phyloP scores from a whole-genome alignment of 192 early-diverging fungal species.

The Coemansia sp. region DNA sequence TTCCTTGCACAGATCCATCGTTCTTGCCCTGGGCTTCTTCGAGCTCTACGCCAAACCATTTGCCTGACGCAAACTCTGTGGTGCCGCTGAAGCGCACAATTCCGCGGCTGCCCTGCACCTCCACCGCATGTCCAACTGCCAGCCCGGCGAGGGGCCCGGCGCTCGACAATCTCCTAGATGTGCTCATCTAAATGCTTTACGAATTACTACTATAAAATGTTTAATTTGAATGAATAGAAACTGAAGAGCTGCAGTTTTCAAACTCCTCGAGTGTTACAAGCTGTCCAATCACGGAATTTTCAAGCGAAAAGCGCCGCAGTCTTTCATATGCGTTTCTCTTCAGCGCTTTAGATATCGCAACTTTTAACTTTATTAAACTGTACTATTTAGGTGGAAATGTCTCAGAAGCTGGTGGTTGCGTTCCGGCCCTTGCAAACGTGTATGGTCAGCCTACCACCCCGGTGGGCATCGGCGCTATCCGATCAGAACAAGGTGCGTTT shows the following conservation, averaged over 20 bases:
- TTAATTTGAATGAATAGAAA: no score
- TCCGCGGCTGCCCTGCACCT: slow-evolving; percentile 59
- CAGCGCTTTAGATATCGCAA: no score
- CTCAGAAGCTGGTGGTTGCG: slow-evolving; percentile 62
- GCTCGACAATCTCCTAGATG: slow-evolving; percentile 24
- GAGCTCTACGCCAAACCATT: slow-evolving; percentile 91
- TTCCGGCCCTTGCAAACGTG: slow-evolving; percentile 66
- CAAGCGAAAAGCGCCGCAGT: neutral
- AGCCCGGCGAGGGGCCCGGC: slow-evolving; percentile 18
- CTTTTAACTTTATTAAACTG: slow-evolving; percentile 1
- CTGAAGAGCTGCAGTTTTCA: neutral
- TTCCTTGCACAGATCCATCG: slow-evolving; percentile 72
- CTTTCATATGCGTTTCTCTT: neutral
- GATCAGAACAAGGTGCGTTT: slow-evolving; percentile 66
- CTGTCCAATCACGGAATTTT: neutral
- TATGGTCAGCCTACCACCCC: slow-evolving; percentile 71
- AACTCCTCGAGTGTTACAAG: neutral
- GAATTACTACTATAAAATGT: slow-evolving; percentile 1
- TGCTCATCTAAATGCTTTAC: slow-evolving; percentile 19
- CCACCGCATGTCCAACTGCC: slow-evolving; percentile 56
- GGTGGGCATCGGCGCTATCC: slow-evolving; percentile 72
- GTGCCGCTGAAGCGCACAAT: slow-evolving; percentile 78
- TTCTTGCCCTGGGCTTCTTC: slow-evolving; percentile 75
- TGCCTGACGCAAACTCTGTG: slow-evolving; percentile 80
- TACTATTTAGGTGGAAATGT: slow-evolving; percentile 45